Evolutionary conservation across 2,329 filamentous ascomycete genomes (phyloP), one percentile per base, ranked within the genome.

Genomic region (Xylariaceae sp.): DNA sequence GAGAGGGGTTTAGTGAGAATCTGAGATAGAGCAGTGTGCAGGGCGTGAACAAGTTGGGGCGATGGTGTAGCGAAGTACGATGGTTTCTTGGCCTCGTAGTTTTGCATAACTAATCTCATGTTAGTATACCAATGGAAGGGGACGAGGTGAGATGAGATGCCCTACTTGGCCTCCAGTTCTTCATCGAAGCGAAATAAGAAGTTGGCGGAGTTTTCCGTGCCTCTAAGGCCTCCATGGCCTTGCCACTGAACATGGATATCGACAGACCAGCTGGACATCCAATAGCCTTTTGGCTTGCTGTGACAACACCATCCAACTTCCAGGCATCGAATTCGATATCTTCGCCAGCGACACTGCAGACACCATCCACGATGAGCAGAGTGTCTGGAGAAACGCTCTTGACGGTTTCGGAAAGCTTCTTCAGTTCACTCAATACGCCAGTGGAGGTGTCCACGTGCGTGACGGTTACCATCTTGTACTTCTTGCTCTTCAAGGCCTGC

Each of bases 381-480:
- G 95, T 99, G 49, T 96, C 88, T 0, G 95, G 95, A 61, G 92
- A 96, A 63, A 97, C 91, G 50, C 84, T 84, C 74, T 90, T 90
- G 48, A 98, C 90, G 46, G 96, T 80, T 71, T 93, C 90, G 29
- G 92, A 87, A 55, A 99, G 80, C 55, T 87, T 81, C 81, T 96
- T 89, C 69, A 98, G 85, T 74, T 98, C 93, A 71, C 90, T 96
- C 46, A 99, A 80, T 23, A 99, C 95, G 66, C 95, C 95, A 33
- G 95, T 99, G 3, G 93, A 97, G 21, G 95, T 99, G 73, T 99
- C 95, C 61, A 97, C 94, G 74, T 99, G 95, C 9, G 95, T 99
- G 64, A 98, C 89, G 37, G 94, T 98, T 69, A 99, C 78, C 61
- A 94, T 75, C 84, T 98, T 98, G 83, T 96, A 98, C 71, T 90